Evolutionary conservation across 495 filamentous ascomycete genomes (phyloP), one percentile per base, ranked within the genome.

Genomic region (Filosporella fistucella): DNA sequence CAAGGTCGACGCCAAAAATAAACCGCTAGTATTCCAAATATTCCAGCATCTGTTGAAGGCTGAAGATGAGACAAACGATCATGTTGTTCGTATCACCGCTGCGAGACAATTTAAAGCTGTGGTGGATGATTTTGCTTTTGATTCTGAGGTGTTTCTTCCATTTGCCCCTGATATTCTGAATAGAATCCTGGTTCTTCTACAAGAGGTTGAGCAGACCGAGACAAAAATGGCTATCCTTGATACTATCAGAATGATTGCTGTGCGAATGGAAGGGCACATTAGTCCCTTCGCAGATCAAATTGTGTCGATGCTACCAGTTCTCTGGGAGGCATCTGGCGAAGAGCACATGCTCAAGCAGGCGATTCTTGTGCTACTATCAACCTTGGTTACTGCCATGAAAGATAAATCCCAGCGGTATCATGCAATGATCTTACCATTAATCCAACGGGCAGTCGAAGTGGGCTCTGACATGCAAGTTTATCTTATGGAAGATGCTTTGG

Each of bases 321-420:
- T 96, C 10, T 98, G 93, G 93, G 82, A 87, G 45, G 77, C 80
- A 17, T 84, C 85, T 5, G 88, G 82, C 9, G 82, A 84, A 33
- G 83, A 93, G 61, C 82, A 91, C 64, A 71, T 91, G 38, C 85
- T 96, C 77, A 96, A 96, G 66, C 89, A 96, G 65, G 80, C 85
- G 0, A 87, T 96, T 35, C 72, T 97, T n/a, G 84, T 81, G 3
- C 80, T 96, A 26, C 76, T 96, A 18, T 74, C 85, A 1, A 81
- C 87, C 4, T 68, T 98, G 24, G 83, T 94, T 14, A 73, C 77
- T 36, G 82, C 91, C 1, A 84, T 96, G 75, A 85, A 84, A 54
- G 72, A 76, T 20, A 75, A 88, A 10, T 89, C 85, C 10, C 71
- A 72, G 32, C 73, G 77, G 25, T 93, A 89, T 44, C 86, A 94